These are phyloP conservation scores for Exophiala sideris DNA, from an alignment of 2,329 filamentous ascomycete species.

Conservation along the genomic window DNA sequence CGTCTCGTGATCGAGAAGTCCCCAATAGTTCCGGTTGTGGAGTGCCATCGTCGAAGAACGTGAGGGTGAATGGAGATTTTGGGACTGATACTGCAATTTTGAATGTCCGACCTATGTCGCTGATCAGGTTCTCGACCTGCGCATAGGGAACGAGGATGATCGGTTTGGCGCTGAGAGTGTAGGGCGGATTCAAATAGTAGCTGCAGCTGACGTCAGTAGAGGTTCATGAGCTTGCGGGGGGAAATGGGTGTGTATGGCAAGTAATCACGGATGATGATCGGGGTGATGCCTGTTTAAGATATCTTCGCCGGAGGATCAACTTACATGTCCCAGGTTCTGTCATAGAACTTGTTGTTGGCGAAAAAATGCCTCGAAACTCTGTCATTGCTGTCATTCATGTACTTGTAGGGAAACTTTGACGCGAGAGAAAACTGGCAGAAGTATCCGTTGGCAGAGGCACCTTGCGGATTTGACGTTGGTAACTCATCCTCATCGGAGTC, in stretches of 20 bases:
- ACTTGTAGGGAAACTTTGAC: conserved; percentile 43
- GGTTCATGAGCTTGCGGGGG: too few relatives aligned
- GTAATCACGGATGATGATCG: too few relatives aligned
- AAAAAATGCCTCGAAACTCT: conserved; percentile 40
- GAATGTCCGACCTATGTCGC: conserved; percentile 58
- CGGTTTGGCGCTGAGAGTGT: conserved; percentile 47
- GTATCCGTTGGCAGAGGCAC: conserved; percentile 24
- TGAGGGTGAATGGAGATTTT: conserved; percentile 56
- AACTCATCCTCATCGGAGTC: conserved; percentile 7
- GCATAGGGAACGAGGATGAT: conserved; percentile 64
- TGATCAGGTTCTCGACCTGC: conserved; percentile 64
- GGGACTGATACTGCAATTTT: conserved; percentile 61
- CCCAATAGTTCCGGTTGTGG: conserved; percentile 68
- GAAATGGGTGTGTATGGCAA: too few relatives aligned
- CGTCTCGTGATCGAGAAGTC: conserved; percentile 48
- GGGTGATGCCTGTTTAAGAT: too few relatives aligned
- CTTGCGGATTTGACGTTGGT: conserved; percentile 12
- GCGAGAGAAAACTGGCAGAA: conserved; percentile 42
- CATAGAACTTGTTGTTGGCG: conserved; percentile 45
- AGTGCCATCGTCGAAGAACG: conserved; percentile 59
- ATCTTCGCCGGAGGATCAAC: conserved; percentile 32
- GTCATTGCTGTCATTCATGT: conserved; percentile 35
- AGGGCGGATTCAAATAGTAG: conserved; percentile 63
- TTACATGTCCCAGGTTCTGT: conserved; percentile 73
- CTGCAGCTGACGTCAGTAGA: conserved; percentile 39